Conservation (phyloP, 2,329 filamentous ascomycete species). For the Geosmithia morbida region DNA sequence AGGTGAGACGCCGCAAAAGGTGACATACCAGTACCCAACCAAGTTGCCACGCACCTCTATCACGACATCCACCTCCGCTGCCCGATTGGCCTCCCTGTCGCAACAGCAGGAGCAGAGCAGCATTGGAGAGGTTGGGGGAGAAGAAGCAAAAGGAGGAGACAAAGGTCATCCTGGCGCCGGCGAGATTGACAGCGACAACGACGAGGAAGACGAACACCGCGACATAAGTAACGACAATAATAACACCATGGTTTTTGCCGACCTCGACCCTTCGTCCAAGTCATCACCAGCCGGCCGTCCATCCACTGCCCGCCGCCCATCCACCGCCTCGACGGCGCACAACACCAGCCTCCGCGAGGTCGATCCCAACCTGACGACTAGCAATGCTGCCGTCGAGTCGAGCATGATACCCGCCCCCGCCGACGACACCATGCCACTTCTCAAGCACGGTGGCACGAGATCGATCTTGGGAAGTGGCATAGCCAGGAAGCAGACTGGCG, state of each 20-base stretch:
- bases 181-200: not conserved
- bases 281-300: constrained; percentile 13
- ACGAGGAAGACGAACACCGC: not conserved
- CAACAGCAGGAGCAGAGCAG: not conserved
- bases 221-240: not conserved
- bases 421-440: constrained; percentile 28
- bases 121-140: not conserved
- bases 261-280: constrained; percentile 14
- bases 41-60: constrained; percentile 56
- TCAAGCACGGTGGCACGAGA: constrained; percentile 27
- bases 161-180: not conserved
- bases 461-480: constrained; percentile 13
- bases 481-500: constrained; percentile 18
- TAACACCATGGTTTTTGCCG: constrained; percentile 25
- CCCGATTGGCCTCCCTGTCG: not conserved
- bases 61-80: not conserved
- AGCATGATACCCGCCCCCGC: constrained; percentile 25
- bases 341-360: constrained; percentile 39
- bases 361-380: constrained; percentile 32
- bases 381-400: constrained; percentile 23
- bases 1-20: constrained; percentile 72
- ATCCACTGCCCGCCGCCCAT: constrained; percentile 5
- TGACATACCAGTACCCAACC: constrained; percentile 67
- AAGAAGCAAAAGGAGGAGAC: not conserved
- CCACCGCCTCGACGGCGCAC: constrained; percentile 8